Percentiles rank a stretch among this genome's conserved stretches.
Evolutionary conservation across 768 basidiomycete species (phyloP).

Genomic region (Leccinum imitatum): DNA sequence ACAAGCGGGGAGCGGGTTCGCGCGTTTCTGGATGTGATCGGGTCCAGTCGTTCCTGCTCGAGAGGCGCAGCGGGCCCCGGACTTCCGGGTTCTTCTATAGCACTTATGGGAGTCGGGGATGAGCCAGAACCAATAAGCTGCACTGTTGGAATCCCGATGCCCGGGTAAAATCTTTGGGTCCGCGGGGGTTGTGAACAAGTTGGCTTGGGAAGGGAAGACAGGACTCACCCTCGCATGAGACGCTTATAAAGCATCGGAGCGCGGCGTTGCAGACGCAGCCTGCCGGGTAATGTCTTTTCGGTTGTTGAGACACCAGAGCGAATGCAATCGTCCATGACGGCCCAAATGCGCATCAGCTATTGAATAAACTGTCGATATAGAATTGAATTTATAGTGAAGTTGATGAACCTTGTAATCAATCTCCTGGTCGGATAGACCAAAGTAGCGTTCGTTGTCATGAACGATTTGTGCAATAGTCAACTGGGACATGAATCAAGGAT

Average conservation of each 20-base stretch:
- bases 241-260: constrained; percentile 89
- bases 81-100: constrained; percentile 26
- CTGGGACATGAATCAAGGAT: constrained; percentile 39
- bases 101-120: constrained; percentile 14
- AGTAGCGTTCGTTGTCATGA: constrained; percentile 86
- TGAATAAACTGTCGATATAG: neutral
- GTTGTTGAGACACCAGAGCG: constrained; percentile 77
- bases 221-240: constrained; percentile 78
- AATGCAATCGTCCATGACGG: constrained; percentile 92
- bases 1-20: constrained; percentile 43
- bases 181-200: constrained; percentile 23
- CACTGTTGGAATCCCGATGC: constrained; percentile 38
- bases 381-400: neutral
- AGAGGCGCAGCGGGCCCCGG: neutral
- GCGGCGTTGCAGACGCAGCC: constrained; percentile 72
- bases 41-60: constrained; percentile 6
- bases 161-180: constrained; percentile 49
- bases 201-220: neutral
- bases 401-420: constrained; percentile 66
- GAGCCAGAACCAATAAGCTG: constrained; percentile 36
- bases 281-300: constrained; percentile 83
- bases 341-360: constrained; percentile 76
- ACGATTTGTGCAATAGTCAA: constrained; percentile 94
- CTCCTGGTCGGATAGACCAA: constrained; percentile 72
- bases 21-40: neutral